phyloP scores from a whole-genome alignment of 2,329 filamentous ascomycete genomes.

The Aspergillus thermomutatus region DNA sequence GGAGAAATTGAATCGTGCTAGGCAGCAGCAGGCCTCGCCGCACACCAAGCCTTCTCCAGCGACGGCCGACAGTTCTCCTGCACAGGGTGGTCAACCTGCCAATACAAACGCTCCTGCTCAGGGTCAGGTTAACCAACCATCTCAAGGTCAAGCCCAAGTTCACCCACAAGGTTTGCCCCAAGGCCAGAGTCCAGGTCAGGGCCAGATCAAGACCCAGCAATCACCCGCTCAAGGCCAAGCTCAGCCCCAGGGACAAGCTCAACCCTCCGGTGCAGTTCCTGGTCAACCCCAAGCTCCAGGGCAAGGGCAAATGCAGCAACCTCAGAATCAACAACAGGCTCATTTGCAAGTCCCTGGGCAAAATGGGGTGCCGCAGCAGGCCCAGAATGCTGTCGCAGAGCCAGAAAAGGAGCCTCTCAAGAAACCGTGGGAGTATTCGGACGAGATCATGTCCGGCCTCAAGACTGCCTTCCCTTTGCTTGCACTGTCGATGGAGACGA shows the following conservation, averaged over 20 bases:
- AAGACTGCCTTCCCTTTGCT: conserved; percentile 97
- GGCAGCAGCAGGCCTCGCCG: conserved; percentile 55
- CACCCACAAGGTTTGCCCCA: conserved; percentile 14
- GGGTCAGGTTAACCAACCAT: conserved; percentile 22
- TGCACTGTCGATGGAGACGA: conserved; percentile 97
- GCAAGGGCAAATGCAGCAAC: conserved; percentile 21
- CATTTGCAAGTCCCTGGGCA: conserved; percentile 30
- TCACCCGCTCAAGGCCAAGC: conserved; percentile 8
- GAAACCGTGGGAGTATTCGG: conserved; percentile 93
- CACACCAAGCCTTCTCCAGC: conserved; percentile 39
- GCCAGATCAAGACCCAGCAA: conserved; percentile 11
- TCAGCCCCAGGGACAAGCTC: conserved; percentile 4
- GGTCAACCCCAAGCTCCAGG: conserved; percentile 17
- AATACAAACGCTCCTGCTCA: conserved; percentile 37
- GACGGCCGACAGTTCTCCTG: conserved; percentile 40
- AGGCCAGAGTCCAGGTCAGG: conserved; percentile 12
- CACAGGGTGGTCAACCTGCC: conserved; percentile 48
- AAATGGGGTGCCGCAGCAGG: conserved; percentile 22
- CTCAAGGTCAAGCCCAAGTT: conserved; percentile 19
- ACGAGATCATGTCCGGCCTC: conserved; percentile 90
- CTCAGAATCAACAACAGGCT: conserved; percentile 24
- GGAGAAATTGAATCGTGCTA: conserved; percentile 59
- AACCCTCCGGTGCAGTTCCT: neutral
- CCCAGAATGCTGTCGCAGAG: conserved; percentile 18
- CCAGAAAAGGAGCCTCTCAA: conserved; percentile 53